Conservation (phyloP, 306 rosid genomes). For the Coriaria nepalensis region DNA sequence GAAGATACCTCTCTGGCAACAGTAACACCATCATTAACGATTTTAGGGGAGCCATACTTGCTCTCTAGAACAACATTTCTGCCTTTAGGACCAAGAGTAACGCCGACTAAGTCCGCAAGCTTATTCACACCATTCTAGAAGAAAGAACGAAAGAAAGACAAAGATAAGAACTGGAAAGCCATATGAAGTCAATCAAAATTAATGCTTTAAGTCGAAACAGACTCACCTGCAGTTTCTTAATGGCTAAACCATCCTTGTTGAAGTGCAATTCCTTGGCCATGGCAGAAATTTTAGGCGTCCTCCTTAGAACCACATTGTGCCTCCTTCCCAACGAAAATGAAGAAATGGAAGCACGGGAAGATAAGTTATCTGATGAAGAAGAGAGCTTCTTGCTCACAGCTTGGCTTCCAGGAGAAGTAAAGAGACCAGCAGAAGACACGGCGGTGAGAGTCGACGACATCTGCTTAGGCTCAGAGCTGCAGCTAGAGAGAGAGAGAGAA, state of each 20-base stretch:
- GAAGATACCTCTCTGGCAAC: conserved; percentile 78
- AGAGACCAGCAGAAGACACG: conserved; percentile 38
- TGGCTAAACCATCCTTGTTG: conserved; percentile 86
- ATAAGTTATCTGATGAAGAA: conserved; percentile 23
- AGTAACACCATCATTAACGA: conserved; percentile 96
- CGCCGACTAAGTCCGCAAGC: conserved; percentile 97
- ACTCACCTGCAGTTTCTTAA: conserved; percentile 64
- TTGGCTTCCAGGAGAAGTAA: conserved; percentile 37
- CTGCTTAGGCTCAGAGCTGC: conserved; percentile 1
- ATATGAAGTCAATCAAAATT: background rate
- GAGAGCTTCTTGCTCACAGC: conserved; percentile 23
- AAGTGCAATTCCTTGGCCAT: conserved; percentile 97
- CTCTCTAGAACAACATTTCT: conserved; percentile 95
- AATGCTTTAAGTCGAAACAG: background rate
- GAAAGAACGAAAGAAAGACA: background rate
- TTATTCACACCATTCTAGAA: conserved; percentile 86
- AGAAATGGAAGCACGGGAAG: conserved; percentile 61
- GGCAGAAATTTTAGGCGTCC: conserved; percentile 48
- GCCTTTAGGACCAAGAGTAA: conserved; percentile 97
- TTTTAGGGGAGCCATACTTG: conserved; percentile 96
- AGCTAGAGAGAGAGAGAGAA: too few relatives aligned
- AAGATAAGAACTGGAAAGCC: background rate
- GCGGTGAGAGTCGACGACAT: conserved; percentile 80
- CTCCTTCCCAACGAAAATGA: conserved; percentile 36
- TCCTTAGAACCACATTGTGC: conserved; percentile 23